Evolutionary conservation across 202 grass and related monocot genomes (phyloP).

Genomic region (Setaria italica): DNA sequence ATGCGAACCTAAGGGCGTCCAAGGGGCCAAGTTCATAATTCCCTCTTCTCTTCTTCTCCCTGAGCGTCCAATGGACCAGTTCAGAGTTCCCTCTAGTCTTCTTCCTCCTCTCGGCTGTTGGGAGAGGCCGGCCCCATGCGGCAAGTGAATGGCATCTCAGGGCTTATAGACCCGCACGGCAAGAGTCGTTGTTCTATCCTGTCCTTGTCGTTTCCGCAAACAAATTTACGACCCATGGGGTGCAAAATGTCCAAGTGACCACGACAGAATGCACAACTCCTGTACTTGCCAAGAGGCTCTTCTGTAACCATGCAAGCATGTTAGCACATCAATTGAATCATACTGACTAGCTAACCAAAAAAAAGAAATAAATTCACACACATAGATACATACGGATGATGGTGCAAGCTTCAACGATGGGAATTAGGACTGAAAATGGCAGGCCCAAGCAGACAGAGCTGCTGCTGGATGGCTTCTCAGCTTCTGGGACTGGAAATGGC

Average conservation of each 20-base stretch:
- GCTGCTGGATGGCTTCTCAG: conserved; percentile 1
- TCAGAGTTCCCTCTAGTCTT: neutral
- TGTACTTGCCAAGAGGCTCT: conserved; percentile 23
- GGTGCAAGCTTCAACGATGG: conserved; percentile 24
- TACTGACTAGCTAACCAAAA: neutral
- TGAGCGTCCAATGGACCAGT: neutral
- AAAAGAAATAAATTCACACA: neutral
- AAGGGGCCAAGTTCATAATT: no score
- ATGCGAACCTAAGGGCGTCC: no score
- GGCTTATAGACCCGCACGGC: no score
- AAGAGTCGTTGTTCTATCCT: neutral
- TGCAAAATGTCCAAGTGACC: conserved; percentile 22
- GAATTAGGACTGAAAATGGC: neutral
- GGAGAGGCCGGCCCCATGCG: neutral
- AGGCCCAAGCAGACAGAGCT: neutral
- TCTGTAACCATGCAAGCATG: conserved; percentile 15
- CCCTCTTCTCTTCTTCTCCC: neutral
- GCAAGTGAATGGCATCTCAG: conserved; percentile 37
- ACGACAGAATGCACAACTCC: conserved; percentile 36
- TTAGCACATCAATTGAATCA: neutral
- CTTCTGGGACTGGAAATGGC: neutral
- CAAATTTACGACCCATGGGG: conserved; percentile 35
- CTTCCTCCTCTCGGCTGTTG: neutral
- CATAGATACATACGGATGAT: conserved; percentile 29
- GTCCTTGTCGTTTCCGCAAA: conserved; percentile 44